These are phyloP conservation scores for Zygosaccharomyces gambellarensis DNA, from an alignment of 805 yeast genomes.

Conservation along the genomic window DNA sequence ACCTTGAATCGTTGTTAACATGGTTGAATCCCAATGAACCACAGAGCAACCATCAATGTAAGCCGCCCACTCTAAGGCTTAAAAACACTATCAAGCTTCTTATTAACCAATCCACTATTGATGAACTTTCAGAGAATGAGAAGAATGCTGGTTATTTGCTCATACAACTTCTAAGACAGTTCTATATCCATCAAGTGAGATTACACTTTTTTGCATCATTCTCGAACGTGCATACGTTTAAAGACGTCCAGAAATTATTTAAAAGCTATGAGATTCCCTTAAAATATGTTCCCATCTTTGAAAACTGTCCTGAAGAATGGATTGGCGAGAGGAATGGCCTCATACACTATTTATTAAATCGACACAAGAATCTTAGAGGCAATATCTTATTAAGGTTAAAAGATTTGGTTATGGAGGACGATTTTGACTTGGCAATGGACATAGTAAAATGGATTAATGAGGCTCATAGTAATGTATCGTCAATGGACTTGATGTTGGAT, in stretches of 20 bases:
- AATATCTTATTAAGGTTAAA: constrained; percentile 13
- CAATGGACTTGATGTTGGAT: constrained; percentile 22
- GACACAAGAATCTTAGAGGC: constrained; percentile 13
- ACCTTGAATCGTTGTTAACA: constrained; percentile 20
- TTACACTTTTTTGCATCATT: constrained; percentile 22
- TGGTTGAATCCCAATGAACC: constrained; percentile 29
- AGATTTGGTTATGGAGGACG: constrained; percentile 23
- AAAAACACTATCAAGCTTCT: constrained; percentile 15
- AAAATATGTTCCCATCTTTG: constrained; percentile 15
- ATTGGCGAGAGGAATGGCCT: constrained; percentile 19
- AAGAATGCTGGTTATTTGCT: constrained; percentile 5
- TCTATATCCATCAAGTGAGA: constrained; percentile 22
- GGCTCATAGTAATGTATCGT: constrained; percentile 15
- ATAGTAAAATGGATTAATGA: constrained; percentile 26
- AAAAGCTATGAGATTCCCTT: constrained; percentile 25
- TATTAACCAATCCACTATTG: constrained; percentile 9
- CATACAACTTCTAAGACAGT: constrained; percentile 15
- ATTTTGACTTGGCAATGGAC: constrained; percentile 22
- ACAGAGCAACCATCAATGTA: constrained; percentile 22
- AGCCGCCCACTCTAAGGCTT: constrained; percentile 27
- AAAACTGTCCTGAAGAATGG: constrained; percentile 15
- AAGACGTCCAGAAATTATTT: constrained; percentile 23
- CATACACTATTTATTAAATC: constrained; percentile 26
- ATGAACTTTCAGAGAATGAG: constrained; percentile 3
- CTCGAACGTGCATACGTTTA: constrained; percentile 15